These are phyloP conservation scores for Blastobotrys elegans DNA, from an alignment of 1,139 yeast genomes.

Conservation along the genomic window DNA sequence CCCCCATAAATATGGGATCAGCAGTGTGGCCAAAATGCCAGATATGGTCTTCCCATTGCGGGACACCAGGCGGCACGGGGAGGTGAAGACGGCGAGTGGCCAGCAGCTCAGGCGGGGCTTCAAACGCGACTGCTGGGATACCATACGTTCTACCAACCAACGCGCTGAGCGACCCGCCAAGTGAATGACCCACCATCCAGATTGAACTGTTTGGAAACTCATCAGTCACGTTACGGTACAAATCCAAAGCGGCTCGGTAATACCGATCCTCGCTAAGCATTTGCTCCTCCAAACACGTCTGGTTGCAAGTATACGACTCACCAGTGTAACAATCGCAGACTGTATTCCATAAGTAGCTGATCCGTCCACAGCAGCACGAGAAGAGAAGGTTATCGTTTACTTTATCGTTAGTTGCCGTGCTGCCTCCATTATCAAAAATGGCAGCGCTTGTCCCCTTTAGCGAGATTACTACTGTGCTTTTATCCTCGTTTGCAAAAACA, in stretches of 20 bases:
- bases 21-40: slow-evolving; percentile 98
- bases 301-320: slow-evolving; percentile 82
- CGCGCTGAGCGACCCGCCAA: slow-evolving; percentile 86
- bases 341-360: slow-evolving; percentile 87
- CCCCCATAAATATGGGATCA: slow-evolving; percentile 96
- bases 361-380: slow-evolving; percentile 95
- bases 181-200: slow-evolving; percentile 94
- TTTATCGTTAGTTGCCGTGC: slow-evolving; percentile 77
- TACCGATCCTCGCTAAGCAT: slow-evolving; percentile 71
- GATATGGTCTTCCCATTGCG: slow-evolving; percentile 70
- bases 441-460: slow-evolving; percentile 94
- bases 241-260: slow-evolving; percentile 73
- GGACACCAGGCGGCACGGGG: slow-evolving; percentile 91
- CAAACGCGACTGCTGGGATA: slow-evolving; percentile 81
- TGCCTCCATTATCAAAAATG: slow-evolving; percentile 68
- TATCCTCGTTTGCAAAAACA: slow-evolving; percentile 65
- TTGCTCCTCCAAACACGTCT: slow-evolving; percentile 77
- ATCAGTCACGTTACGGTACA: slow-evolving; percentile 65
- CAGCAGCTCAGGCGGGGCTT: slow-evolving; percentile 88
- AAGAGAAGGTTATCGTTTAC: slow-evolving; percentile 81
- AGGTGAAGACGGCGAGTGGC: slow-evolving; percentile 81
- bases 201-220: slow-evolving; percentile 66
- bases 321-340: slow-evolving; percentile 89
- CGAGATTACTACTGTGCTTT: slow-evolving; percentile 69
- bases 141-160: slow-evolving; percentile 87